Evolutionary conservation across 371 early-diverging fungal genomes (phyloP).

Genomic region (Syncephalastrum racemosum): DNA sequence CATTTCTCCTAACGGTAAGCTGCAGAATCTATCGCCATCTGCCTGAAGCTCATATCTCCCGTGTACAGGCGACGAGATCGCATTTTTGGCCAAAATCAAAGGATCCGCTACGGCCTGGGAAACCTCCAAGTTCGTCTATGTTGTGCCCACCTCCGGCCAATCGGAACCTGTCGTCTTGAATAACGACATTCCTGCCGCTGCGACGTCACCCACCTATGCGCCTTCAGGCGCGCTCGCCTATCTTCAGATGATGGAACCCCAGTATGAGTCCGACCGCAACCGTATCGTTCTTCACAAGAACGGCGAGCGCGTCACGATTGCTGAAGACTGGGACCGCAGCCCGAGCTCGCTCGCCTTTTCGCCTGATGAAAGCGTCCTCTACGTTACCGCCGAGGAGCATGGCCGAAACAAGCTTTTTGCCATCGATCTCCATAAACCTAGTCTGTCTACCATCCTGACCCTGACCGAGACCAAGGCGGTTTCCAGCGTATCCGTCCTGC

Average conservation of each 20-base stretch:
- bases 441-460: conserved; percentile 19
- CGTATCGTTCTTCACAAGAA: conserved; percentile 61
- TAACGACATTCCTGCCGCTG: conserved; percentile 61
- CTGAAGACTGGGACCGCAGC: conserved; percentile 65
- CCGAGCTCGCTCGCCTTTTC: conserved; percentile 61
- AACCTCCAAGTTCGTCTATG: conserved; percentile 72
- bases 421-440: conserved; percentile 32
- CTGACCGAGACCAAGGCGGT: conserved; percentile 58
- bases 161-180: conserved; percentile 52
- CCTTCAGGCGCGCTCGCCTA: conserved; percentile 69
- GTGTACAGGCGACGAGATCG: conserved; percentile 52
- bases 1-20: conserved; percentile 59
- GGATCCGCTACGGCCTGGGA: conserved; percentile 73
- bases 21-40: neutral
- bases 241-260: conserved; percentile 70
- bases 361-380: conserved; percentile 46
- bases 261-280: conserved; percentile 82
- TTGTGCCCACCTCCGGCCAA: conserved; percentile 55
- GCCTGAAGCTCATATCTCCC: neutral
- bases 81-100: conserved; percentile 71
- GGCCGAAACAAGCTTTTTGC: conserved; percentile 61
- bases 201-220: conserved; percentile 63
- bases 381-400: conserved; percentile 60
- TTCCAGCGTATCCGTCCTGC: conserved; percentile 37
- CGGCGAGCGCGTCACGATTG: conserved; percentile 33